Evolutionary conservation across 768 basidiomycete species (phyloP), one percentile per base, ranked within the genome.

Genomic region (Xanthoconium stramineum): DNA sequence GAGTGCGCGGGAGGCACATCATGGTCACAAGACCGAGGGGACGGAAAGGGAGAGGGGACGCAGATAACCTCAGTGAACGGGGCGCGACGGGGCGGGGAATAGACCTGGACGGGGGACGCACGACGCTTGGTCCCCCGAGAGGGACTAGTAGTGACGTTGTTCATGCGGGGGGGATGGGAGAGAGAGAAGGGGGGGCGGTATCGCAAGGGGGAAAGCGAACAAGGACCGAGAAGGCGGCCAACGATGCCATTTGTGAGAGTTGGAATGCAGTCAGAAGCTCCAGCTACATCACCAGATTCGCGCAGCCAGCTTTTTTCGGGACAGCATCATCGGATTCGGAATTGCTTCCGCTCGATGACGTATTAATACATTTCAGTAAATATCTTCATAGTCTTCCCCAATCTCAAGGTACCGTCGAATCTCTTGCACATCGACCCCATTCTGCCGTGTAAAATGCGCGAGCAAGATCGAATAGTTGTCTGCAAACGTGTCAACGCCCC

Each of bases 341-440:
- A 61, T 51, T 55, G 53, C 55, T 45, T 54, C 57, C 58, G 52
- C 50, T 32, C 8, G 24, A 29, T 51, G 45, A 49, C 56, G 50
- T 58, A 66, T 68, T 60, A 68, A 54, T 33, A 40, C 37, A 44
- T 38, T 38, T 72, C 64, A 78, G 47, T 65, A 85, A 24, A 91
- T 79, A 65, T 91, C 89, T 65, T 92, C 90, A 60, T 90, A 91
- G 53, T 88, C 86, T 29, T 88, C 86, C 49, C 78, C 80, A 50
- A 92, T 76, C 2, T 79, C 85, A 46, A 91, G 73, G 68, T 82
- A 84, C 63, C 77, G 78, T 49, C 88, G 80, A 59, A 92, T 76
- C 51, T 91, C 90, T 52, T 79, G 79, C 0, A 75, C 68, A 36
- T 84, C 80, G 14, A 85, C 75, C 5, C 79, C 76, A 39, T 76